Conservation (phyloP, 2,329 filamentous ascomycete species). For the Diaporthe vaccinii region DNA sequence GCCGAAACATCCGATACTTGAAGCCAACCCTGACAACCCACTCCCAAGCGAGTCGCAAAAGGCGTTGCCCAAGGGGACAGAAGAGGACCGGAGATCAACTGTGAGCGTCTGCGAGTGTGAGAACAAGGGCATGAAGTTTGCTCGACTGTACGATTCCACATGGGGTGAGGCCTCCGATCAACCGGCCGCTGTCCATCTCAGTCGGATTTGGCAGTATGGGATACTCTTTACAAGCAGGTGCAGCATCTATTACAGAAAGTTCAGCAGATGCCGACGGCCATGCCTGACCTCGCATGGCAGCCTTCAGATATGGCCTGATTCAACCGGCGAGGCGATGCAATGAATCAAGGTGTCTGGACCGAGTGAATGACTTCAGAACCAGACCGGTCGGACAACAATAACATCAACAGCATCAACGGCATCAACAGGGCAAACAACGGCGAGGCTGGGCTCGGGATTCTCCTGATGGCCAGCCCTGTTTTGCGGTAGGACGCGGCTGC, state of each 20-base stretch:
- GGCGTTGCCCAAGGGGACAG: not conserved
- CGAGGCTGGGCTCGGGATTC: not conserved
- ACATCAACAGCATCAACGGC: not conserved
- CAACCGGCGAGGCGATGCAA: not conserved
- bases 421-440: not conserved
- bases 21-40: not conserved
- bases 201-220: not conserved
- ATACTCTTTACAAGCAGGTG: not conserved
- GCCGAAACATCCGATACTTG: not conserved
- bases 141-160: not conserved
- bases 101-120: not conserved
- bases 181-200: not conserved
- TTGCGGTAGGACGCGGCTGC: not conserved
- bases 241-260: not conserved
- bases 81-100: not conserved
- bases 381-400: not conserved
- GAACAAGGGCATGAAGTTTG: not conserved
- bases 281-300: not conserved
- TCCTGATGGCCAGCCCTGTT: not conserved
- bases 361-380: not conserved
- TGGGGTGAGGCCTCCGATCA: not conserved
- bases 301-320: not conserved
- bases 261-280: not conserved
- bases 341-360: not conserved
- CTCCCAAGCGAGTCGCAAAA: not conserved